Percentiles rank a stretch among this genome's conserved stretches.
Evolutionary conservation across 108 stramenopile species (phyloP).

Genomic region (Discostella stelligeroides): DNA sequence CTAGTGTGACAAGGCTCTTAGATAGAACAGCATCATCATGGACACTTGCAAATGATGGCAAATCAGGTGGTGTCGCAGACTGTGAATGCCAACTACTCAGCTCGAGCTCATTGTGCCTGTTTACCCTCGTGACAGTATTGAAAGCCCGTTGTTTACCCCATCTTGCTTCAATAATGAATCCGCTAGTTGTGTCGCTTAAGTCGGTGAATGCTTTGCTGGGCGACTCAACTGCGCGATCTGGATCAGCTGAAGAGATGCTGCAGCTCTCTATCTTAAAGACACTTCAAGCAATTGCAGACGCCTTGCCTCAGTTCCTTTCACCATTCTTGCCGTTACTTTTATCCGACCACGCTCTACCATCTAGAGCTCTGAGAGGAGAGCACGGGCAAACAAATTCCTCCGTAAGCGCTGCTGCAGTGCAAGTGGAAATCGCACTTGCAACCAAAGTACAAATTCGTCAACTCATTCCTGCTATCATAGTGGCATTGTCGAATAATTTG

Average conservation of each 20-base stretch:
- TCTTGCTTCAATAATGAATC: conserved; percentile 67
- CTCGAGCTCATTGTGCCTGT: conserved; percentile 60
- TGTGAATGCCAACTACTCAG: conserved; percentile 53
- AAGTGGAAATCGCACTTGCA: conserved; percentile 54
- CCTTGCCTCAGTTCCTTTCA: conserved; percentile 76
- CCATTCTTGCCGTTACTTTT: conserved; percentile 71
- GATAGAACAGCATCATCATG: conserved; percentile 32
- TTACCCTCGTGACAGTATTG: conserved; percentile 62
- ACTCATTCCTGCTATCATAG: conserved; percentile 61
- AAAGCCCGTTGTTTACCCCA: conserved; percentile 63
- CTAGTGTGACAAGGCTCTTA: conserved; percentile 41
- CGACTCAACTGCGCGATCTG: conserved; percentile 10
- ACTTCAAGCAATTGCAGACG: conserved; percentile 57
- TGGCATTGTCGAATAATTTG: conserved; percentile 40
- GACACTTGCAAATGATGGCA: conserved; percentile 24
- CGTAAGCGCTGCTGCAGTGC: conserved; percentile 31
- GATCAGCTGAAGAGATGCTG: conserved; percentile 43
- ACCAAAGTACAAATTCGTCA: conserved; percentile 60
- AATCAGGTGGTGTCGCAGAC: conserved; percentile 24
- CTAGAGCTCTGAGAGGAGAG: conserved; percentile 38
- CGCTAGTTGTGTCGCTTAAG: conserved; percentile 53
- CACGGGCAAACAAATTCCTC: conserved; percentile 26
- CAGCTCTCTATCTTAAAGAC: conserved; percentile 64
- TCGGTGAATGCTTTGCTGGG: conserved; percentile 36
- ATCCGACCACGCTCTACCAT: conserved; percentile 53